Conservation (phyloP, 2,329 filamentous ascomycete species). For the Trichoderma guizhouense region DNA sequence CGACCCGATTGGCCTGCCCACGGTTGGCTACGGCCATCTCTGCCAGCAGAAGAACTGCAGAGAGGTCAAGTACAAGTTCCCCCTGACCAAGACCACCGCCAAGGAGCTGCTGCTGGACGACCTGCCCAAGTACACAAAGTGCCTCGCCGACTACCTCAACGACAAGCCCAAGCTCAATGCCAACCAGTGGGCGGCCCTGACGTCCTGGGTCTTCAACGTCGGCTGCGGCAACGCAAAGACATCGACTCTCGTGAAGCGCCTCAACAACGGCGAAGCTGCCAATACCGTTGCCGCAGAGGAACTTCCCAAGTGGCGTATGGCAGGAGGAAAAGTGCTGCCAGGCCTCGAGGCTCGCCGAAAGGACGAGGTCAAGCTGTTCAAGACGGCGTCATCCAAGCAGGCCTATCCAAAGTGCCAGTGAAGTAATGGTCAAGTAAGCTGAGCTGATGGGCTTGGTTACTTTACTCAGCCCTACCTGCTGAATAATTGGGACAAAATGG, state of each 20-base stretch:
- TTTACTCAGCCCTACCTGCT: conserved; percentile 11
- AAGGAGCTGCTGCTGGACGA: conserved; percentile 38
- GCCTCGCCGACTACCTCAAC: conserved; percentile 36
- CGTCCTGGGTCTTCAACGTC: conserved; percentile 51
- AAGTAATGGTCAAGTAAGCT: neutral
- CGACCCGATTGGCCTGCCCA: conserved; percentile 46
- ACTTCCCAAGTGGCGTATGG: conserved; percentile 48
- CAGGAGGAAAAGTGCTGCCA: conserved; percentile 37
- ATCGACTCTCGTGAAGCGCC: conserved; percentile 40
- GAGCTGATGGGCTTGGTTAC: conserved; percentile 15
- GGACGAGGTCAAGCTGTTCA: conserved; percentile 41
- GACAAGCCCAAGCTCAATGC: conserved; percentile 31
- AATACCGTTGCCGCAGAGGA: conserved; percentile 42
- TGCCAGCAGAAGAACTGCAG: conserved; percentile 41
- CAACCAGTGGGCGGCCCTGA: conserved; percentile 52
- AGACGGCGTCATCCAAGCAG: neutral
- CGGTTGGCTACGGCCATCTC: conserved; percentile 51
- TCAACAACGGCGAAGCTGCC: conserved; percentile 43
- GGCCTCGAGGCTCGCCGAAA: conserved; percentile 40
- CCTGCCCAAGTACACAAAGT: conserved; percentile 27
- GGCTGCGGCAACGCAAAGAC: conserved; percentile 41
- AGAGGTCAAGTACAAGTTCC: conserved; percentile 45
- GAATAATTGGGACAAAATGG: conserved; percentile 1
- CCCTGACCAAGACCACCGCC: conserved; percentile 40
- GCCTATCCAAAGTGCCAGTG: conserved; percentile 8